Evolutionary conservation across 2,329 filamentous ascomycete species (phyloP), one percentile per base, ranked within the genome.

Genomic region (Nemania sp.): DNA sequence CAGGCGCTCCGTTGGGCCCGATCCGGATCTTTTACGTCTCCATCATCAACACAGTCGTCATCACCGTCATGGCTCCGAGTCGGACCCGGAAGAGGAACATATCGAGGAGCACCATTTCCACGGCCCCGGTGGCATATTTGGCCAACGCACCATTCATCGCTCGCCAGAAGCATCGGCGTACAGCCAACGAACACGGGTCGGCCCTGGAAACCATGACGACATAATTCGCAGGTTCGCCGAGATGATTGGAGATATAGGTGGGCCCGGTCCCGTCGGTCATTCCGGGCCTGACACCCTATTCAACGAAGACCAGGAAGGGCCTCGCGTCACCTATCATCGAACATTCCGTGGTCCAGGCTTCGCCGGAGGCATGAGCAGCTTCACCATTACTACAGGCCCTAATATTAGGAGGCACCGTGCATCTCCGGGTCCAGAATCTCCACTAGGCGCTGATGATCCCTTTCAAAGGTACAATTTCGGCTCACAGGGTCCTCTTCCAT

Each of bases 71-170:
- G 74, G 77, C 50, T 72, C 77, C 52, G 78, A 82, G 60, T 84
- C 83, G 1, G 85, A 87, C 59, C 83, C 83, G 1, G 84, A 85
- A 13, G 84, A 86, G 66, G 81, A 76, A 25, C 82, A 87, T 67
- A 83, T 87, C 60, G 82, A 86, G 21, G 80, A 86, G 29, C 77
- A 81, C 39, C 49, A 79, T n/a, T 63, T 69, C 18, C 68, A 65
- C 25, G 78, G 76, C 0, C 76, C 77, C 1, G 73, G 77, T 39
- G 77, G 78, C 9, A 75, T 82, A 61, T 73, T 74, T 47, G 75
- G 77, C 54, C 74, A 74, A 29, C 77, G 75, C 32, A 74, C 72
- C 17, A 73, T 76, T 29, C 67, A 68, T 48, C 69, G 65, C 10
- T 62, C 65, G 7, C 69, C 69, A 12, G 68, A 68, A 7, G 53